phyloP scores from a whole-genome alignment of 176 grass and related monocot genomes.

The Musa beccarii region DNA sequence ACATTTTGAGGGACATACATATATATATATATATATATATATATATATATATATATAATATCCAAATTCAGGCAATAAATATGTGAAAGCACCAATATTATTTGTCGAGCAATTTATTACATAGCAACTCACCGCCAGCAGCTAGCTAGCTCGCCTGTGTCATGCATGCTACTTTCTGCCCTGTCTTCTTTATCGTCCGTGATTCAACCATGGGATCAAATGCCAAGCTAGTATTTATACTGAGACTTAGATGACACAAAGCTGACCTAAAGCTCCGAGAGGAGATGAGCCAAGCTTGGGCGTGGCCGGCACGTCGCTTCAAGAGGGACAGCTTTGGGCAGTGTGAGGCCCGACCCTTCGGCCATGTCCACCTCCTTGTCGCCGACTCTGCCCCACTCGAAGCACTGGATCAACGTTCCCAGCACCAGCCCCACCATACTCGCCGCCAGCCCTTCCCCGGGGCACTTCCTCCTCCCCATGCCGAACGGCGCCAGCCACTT shows the following conservation, averaged over 20 bases:
- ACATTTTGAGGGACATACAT: too few relatives aligned
- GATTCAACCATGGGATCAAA: too few relatives aligned
- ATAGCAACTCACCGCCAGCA: too few relatives aligned
- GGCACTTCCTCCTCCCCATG: constrained; percentile 11
- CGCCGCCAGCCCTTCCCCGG: constrained; percentile 7
- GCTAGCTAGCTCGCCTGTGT: too few relatives aligned
- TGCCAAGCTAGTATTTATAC: too few relatives aligned
- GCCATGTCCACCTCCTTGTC: constrained; percentile 12
- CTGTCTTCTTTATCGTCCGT: too few relatives aligned
- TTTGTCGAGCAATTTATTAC: too few relatives aligned
- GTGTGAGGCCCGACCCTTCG: constrained; percentile 1
- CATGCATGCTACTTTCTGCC: too few relatives aligned
- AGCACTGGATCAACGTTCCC: constrained; percentile 13
- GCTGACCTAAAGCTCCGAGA: background rate
- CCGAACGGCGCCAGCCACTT: background rate
- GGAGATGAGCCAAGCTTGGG: background rate
- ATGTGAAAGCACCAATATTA: too few relatives aligned
- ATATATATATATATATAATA: too few relatives aligned
- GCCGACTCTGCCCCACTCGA: constrained; percentile 5
- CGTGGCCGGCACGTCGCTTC: constrained; percentile 3
- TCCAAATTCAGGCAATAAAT: too few relatives aligned
- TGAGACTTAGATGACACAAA: background rate
- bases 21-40: too few relatives aligned
- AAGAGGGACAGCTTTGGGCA: background rate
- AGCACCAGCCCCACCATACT: background rate